Conservation (phyloP, 1,284 basidiomycete genomes). For the Trichosporon inkin region DNA sequence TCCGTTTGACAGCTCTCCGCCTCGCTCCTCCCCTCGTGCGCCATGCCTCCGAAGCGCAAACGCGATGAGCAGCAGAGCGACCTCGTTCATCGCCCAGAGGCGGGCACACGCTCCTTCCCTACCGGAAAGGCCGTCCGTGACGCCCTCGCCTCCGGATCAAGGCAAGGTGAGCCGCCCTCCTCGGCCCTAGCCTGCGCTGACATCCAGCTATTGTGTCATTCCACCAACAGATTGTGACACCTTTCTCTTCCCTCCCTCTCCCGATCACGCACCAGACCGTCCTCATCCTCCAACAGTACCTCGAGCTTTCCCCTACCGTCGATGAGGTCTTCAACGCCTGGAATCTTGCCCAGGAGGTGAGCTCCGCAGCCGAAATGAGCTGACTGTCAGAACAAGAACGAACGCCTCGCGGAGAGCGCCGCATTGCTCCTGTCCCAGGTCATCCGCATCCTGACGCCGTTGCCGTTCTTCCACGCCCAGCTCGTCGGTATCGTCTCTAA, state of each 20-base stretch:
- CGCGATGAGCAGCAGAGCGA: slow-evolving; percentile 23
- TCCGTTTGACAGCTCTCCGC: background rate
- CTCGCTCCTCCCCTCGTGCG: background rate
- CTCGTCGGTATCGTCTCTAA: slow-evolving; percentile 44
- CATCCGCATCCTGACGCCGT: slow-evolving; percentile 42
- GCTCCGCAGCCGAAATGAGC: slow-evolving; percentile 6
- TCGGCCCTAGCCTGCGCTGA: slow-evolving; percentile 3
- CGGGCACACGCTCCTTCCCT: slow-evolving; percentile 37
- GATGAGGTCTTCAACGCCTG: slow-evolving; percentile 50
- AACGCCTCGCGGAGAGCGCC: slow-evolving; percentile 37
- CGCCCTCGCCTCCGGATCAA: slow-evolving; percentile 36
- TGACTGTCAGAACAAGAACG: slow-evolving; percentile 35
- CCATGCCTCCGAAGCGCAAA: slow-evolving; percentile 40
- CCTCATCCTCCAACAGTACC: slow-evolving; percentile 49
- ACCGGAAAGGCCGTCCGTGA: slow-evolving; percentile 44
- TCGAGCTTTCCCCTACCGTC: slow-evolving; percentile 44
- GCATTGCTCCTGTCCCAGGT: slow-evolving; percentile 42
- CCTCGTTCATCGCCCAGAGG: slow-evolving; percentile 29
- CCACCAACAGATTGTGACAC: slow-evolving; percentile 48
- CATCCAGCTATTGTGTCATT: slow-evolving; percentile 44
- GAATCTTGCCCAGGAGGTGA: slow-evolving; percentile 44
- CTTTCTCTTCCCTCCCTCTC: slow-evolving; percentile 41
- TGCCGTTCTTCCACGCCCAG: slow-evolving; percentile 49
- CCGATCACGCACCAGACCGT: slow-evolving; percentile 46
- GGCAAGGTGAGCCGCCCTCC: slow-evolving; percentile 38